phyloP scores from a whole-genome alignment of 257 asterid genomes.

The Ilex asprella region DNA sequence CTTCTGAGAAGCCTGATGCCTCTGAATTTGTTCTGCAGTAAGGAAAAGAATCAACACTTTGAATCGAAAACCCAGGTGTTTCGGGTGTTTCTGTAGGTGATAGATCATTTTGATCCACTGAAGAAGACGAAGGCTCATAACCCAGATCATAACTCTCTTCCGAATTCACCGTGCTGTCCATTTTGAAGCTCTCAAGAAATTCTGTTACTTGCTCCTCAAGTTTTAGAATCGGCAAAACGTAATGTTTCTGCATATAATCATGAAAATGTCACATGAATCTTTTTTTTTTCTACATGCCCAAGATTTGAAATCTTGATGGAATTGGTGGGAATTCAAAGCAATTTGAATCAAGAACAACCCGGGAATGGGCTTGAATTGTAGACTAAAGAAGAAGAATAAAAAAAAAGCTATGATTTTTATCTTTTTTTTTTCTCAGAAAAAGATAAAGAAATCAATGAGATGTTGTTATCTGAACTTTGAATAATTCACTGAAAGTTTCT shows the following conservation, averaged over 20 bases:
- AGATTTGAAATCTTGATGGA: background rate
- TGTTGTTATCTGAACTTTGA: slow-evolving; percentile 21
- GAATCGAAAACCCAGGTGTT: slow-evolving; percentile 32
- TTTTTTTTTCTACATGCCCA: background rate
- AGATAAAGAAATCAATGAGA: slow-evolving; percentile 21
- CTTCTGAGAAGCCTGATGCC: slow-evolving; percentile 55
- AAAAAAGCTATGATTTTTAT: background rate
- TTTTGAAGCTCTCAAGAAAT: slow-evolving; percentile 9
- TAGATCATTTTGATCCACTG: slow-evolving; percentile 43
- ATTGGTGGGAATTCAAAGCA: background rate
- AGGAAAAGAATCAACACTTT: slow-evolving; percentile 52
- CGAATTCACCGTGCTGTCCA: slow-evolving; percentile 37
- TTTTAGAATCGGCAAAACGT: background rate
- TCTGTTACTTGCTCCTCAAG: slow-evolving; percentile 5
- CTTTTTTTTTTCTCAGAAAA: slow-evolving; percentile 20
- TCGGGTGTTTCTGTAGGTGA: slow-evolving; percentile 41
- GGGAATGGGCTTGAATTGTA: no score
- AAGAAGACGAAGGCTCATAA: slow-evolving; percentile 43
- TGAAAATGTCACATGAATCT: background rate
- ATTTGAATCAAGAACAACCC: no score
- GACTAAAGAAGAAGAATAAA: background rate
- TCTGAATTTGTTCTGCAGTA: slow-evolving; percentile 65
- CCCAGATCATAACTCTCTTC: slow-evolving; percentile 56
- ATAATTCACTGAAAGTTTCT: slow-evolving; percentile 30
- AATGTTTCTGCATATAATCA: background rate